Evolutionary conservation across 176 grass and related monocot genomes (phyloP), one percentile per base, ranked within the genome.

Genomic region (Oryza meyeriana): DNA sequence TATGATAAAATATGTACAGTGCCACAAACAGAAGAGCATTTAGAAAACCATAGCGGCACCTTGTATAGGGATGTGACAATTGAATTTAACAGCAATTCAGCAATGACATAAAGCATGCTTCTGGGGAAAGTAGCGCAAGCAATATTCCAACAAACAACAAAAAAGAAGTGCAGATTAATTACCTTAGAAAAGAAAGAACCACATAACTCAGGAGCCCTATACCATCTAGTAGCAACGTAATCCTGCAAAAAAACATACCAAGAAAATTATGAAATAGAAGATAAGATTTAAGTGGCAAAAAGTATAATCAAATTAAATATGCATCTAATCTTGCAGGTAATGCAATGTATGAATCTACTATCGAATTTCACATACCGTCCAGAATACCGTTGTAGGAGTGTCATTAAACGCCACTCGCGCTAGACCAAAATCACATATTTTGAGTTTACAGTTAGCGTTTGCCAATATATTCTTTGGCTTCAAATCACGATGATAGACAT

Each of bases 381-480:
- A 98, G 85, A 98, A 98, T 79, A 95, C 89, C 42, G 92, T 94
- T 79, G 82, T 95, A 29, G 92, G 88, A 68, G 92, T 88, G 80
- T 98, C 95, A 71, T 76, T 98, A 80, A 98, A 98, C 71, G 95
- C 88, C 86, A 98, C 95, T 89, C 95, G 93, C 78, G 95, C 95
- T 64, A 98, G 61, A 68, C 95, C 95, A 87, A 98, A 95, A 86
- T 98, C 95, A 83, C 95, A 98, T 83, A 98, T 95, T 82, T 98
- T 98, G 76, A 98, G 92, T 83, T 98, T 98, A 86, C 95, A 98
- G 64, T 98, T 98, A 44, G 95, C 90, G 84, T 98, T 98, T 76
- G 95, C 95, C 86, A 98, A 76, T 90, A 98, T 98, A 85, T 98
- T 98, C 82, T 98, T 98, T 65, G 95, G 95, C 88, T 98, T 98